phyloP scores from a whole-genome alignment of 1,139 yeast genomes.

The Yamadazyma blattariae region DNA sequence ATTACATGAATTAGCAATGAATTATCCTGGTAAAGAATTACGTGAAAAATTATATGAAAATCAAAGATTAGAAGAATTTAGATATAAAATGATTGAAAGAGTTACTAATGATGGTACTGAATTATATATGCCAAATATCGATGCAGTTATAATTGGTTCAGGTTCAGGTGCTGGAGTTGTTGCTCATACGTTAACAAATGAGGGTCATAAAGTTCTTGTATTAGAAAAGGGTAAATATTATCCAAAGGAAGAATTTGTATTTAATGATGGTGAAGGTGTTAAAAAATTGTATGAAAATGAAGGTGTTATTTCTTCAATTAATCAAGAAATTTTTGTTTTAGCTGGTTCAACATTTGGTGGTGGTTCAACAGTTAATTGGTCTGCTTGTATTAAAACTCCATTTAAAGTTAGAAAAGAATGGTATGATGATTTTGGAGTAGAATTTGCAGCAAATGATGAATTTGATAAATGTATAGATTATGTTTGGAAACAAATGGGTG shows the following conservation, averaged over 20 bases:
- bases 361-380: constrained; percentile 62
- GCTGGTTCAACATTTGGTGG: constrained; percentile 64
- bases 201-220: constrained; percentile 46
- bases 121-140: constrained; percentile 35
- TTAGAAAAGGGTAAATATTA: constrained; percentile 54
- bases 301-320: constrained; percentile 32
- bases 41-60: constrained; percentile 29
- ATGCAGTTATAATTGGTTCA: constrained; percentile 53
- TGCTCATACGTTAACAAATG: constrained; percentile 46
- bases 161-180: constrained; percentile 61
- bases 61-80: constrained; percentile 23
- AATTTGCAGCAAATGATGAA: constrained; percentile 45
- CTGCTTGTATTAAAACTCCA: constrained; percentile 55
- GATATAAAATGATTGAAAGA: constrained; percentile 30
- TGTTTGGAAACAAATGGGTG: constrained; percentile 54
- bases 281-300: constrained; percentile 37
- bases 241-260: constrained; percentile 32
- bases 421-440: constrained; percentile 47
- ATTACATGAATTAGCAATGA: constrained; percentile 33
- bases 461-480: constrained; percentile 49
- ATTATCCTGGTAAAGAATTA: constrained; percentile 31
- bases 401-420: constrained; percentile 55
- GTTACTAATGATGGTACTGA: constrained; percentile 30
- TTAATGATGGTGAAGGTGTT: constrained; percentile 40
- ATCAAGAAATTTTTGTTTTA: constrained; percentile 38